A percentile compares a stretch with the other conserved stretches of the same genome.
Evolutionary conservation across 2,329 filamentous ascomycete species (phyloP).

Genomic region (Xylaria sp.): DNA sequence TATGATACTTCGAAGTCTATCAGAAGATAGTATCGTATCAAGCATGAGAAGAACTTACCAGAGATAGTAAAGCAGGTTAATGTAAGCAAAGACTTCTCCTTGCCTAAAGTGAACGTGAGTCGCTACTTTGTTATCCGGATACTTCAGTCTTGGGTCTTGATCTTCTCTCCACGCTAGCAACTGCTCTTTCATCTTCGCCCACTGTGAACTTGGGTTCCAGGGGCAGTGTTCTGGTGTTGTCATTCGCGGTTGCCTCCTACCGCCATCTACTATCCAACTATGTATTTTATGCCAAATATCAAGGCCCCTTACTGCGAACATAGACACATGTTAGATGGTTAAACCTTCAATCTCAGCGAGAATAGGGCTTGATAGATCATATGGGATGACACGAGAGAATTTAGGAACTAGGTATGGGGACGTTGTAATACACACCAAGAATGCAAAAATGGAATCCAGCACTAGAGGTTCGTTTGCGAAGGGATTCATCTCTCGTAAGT

Average conservation of each 20-base stretch:
- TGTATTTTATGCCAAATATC: slow-evolving; percentile 39
- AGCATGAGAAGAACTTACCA: slow-evolving; percentile 24
- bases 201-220: slow-evolving; percentile 34
- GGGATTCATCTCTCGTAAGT: slow-evolving; percentile 3
- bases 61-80: slow-evolving; percentile 37
- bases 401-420: background rate
- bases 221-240: slow-evolving; percentile 35
- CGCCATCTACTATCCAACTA: slow-evolving; percentile 39
- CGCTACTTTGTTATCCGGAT: slow-evolving; percentile 35
- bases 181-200: slow-evolving; percentile 34
- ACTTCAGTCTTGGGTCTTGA: slow-evolving; percentile 34
- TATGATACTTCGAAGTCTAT: slow-evolving; percentile 20
- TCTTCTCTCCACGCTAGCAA: slow-evolving; percentile 34
- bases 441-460: slow-evolving; percentile 34
- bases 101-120: slow-evolving; percentile 36
- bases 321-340: background rate
- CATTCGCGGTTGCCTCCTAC: slow-evolving; percentile 33
- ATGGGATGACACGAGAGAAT: background rate
- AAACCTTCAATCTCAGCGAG: background rate
- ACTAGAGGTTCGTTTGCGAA: slow-evolving; percentile 27
- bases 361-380: no score
- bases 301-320: slow-evolving; percentile 26
- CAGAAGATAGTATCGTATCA: background rate
- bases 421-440: slow-evolving; percentile 9
- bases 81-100: slow-evolving; percentile 38